Base-by-base conservation (phyloP, 352 stramenopile genomes). In the Blastocystis hominis region DNA sequence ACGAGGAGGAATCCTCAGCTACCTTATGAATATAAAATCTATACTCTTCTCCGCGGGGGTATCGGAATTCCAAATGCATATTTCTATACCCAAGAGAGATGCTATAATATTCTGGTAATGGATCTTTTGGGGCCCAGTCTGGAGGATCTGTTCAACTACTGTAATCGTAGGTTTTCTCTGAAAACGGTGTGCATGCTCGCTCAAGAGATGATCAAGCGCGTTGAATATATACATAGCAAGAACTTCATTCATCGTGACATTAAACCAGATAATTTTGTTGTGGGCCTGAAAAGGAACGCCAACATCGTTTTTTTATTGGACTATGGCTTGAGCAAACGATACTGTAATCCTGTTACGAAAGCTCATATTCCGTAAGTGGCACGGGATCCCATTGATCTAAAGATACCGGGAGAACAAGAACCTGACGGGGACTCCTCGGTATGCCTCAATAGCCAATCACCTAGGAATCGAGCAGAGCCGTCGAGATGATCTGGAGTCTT, bases 51-150 rank as follows among this genome's bases (percentile, higher is more conserved):
- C 24, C 95, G 97, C 89, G 97, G 96, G 75, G 97, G 96, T 66
- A 56, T 98, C 64, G 97, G 97, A 68, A 97, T 99, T 78, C 96
- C 97, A 3, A 98, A 97, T 90, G 93, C 99, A 40, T 93, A 94
- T 86, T 99, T 96, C 95, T 99, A 98, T 90, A 96, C 96, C 63
- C 95, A 98, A 36, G 96, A 99, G 81, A 47, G 64, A 34, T 62
- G 36, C 10, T 99, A 98, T 92, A 99, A 99, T 89, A 96, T 99
- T 38, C 98, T 99, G 96, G 96, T 99, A 24, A 95, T 99, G 68
- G 97, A 99, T 90, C 91, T 99, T 55, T 91, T 99, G 13, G 97
- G 97, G 13, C 96, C 96, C 3, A 98, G 94, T 13, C 89, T 97
- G n/a, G 94, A 97, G 89, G 93, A 97, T 89, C 90, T 97, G 0